Evolutionary conservation across 805 yeast species (phyloP), one percentile per base, ranked within the genome.

Genomic region (Candida nanaspora): DNA sequence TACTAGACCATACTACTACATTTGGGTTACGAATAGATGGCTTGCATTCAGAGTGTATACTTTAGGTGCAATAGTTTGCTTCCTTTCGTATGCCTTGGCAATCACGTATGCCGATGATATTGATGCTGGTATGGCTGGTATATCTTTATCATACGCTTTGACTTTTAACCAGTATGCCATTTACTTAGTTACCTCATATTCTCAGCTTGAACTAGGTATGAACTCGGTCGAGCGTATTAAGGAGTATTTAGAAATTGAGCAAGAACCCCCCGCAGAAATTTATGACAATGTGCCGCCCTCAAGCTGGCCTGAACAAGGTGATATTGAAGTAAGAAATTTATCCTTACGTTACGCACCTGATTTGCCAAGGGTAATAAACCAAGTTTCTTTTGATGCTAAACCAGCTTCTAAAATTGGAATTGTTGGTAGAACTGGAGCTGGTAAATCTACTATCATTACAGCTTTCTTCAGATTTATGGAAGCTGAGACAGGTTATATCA

Each of bases 351-450:
- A 91, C 62, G 88, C 96, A 8, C 86, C 93, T n/a, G 79, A 78
- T 30, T 67, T 89, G 49, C 98, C 98, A n/a, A 69, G 77, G 50
- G 98, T 93, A 29, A 88, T 91, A 53, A 86, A 87, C 56, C 76
- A 82, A 50, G 95, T 87, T 23, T 65, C 93, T 0, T 91, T 93
- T 64, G 72, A 77, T 35, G 94, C 93, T 29, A 78, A 77, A 37
- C 79, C 95, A 23, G 78, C 74, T 46, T 71, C 78, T 50, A 93
- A 93, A 60, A 78, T 91, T 49, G 98, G 98, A 56, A 83, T 91
- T 57, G 97, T 91, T 43, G 98, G 98, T 23, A 80, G 98, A 62
- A 91, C 98, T 0, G 98, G 98, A 61, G 98, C 98, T 16, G 98
- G 98, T 52, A 91, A 91, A 62, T 88, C 97, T 0, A 91, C 98